Conservation (phyloP, 208 protist species). For the Zelonia costaricensis region DNA sequence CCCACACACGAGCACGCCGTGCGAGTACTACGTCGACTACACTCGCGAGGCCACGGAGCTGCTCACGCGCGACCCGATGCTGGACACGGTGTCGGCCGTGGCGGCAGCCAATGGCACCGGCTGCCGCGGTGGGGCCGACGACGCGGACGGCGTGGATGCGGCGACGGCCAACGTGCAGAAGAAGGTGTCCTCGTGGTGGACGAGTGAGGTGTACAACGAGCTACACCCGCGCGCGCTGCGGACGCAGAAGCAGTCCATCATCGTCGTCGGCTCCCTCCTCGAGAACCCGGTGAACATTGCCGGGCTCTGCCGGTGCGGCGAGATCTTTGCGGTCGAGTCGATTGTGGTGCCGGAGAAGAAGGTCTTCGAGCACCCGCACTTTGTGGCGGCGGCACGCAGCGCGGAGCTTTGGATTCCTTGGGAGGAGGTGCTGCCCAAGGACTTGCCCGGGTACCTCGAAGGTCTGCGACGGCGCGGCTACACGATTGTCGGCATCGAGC, state of each 20-base stretch:
- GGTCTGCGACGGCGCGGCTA: constrained; percentile 76
- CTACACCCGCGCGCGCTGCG: constrained; percentile 81
- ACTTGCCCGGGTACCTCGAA: constrained; percentile 61
- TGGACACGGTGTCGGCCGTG: constrained; percentile 4
- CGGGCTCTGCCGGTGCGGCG: constrained; percentile 86
- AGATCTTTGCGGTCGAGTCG: constrained; percentile 86
- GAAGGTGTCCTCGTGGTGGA: constrained; percentile 90
- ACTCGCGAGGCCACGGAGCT: constrained; percentile 60
- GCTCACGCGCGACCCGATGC: constrained; percentile 46
- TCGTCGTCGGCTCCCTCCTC: constrained; percentile 84
- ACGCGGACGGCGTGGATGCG: constrained; percentile 6
- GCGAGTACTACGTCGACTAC: constrained; percentile 80
- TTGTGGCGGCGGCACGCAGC: constrained; percentile 84
- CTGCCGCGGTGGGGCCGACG: not conserved
- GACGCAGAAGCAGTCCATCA: constrained; percentile 51
- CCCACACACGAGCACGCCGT: constrained; percentile 58
- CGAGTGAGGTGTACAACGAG: constrained; percentile 87
- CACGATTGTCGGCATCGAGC: constrained; percentile 88
- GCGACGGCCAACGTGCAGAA: constrained; percentile 72
- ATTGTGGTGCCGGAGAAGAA: constrained; percentile 70
- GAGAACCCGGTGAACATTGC: constrained; percentile 92
- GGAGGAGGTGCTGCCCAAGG: constrained; percentile 55
- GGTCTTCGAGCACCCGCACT: constrained; percentile 90
- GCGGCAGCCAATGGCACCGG: not conserved
- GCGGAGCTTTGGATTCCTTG: constrained; percentile 91